Evolutionary conservation across 768 basidiomycete species (phyloP).

Genomic region (Agrocybe chaxingu): DNA sequence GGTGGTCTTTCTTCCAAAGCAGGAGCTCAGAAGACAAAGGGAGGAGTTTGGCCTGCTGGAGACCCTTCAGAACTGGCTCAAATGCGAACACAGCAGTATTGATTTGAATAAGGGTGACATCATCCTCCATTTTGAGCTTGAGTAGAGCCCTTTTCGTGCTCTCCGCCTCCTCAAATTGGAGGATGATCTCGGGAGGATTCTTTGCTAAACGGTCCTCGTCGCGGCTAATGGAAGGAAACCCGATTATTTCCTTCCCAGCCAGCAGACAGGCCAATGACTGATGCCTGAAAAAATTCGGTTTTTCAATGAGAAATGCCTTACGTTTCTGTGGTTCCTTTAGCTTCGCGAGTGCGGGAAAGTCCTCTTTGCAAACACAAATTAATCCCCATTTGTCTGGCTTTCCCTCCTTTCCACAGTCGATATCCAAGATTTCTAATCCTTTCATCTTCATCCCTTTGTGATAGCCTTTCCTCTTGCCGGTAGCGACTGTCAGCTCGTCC

Average conservation of each 20-base stretch:
- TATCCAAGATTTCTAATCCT: constrained; percentile 30
- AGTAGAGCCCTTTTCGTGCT: constrained; percentile 34
- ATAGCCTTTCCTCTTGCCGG: constrained; percentile 42
- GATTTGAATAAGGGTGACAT: constrained; percentile 48
- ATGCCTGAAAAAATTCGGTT: constrained; percentile 43
- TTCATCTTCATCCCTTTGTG: constrained; percentile 36
- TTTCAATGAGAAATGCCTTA: constrained; percentile 30
- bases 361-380: constrained; percentile 27
- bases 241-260: constrained; percentile 40
- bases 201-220: constrained; percentile 46
- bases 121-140: constrained; percentile 28
- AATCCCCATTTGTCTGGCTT: constrained; percentile 35
- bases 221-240: constrained; percentile 47
- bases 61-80: constrained; percentile 52
- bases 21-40: constrained; percentile 49
- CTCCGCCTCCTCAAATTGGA: constrained; percentile 46
- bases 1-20: constrained; percentile 38
- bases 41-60: constrained; percentile 40
- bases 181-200: constrained; percentile 42
- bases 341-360: constrained; percentile 31
- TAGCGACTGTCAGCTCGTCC: constrained; percentile 36
- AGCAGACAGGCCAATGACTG: constrained; percentile 51
- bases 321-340: constrained; percentile 26
- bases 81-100: constrained; percentile 60
- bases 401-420: constrained; percentile 26